Evolutionary conservation across 371 early-diverging fungal genomes (phyloP), one percentile per base, ranked within the genome.

Genomic region (Zychaea mexicana): DNA sequence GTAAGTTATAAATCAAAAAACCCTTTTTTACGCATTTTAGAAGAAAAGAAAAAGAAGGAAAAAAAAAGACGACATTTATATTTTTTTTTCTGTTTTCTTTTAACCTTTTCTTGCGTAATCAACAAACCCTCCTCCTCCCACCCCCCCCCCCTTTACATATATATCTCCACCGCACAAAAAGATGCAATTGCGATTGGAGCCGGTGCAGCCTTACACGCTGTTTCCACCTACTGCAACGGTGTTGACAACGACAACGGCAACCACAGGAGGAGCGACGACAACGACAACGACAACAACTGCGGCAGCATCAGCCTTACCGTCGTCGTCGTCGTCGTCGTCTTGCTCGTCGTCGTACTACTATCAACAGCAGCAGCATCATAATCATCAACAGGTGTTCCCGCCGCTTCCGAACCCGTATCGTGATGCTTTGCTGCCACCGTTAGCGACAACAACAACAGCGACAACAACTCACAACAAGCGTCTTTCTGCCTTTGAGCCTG

Each of bases 141-240:
- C n/a, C 7, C 42, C 42, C 42, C 42, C 7, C 42, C n/a, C n/a
- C 12, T 33, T 33, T 12, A 5, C 42, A 42, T 17, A 42, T 42
- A 42, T 15, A 22, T 9, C 3, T 22, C 6, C 22, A 49, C 15
- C 15, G 38, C 15, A 9, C 38, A 49, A 19, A 19, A 61, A 28
- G 31, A 68, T 68, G 69, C 64, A 60, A 30, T 53, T 69, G 61
- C 45, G 58, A 57, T 53, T 64, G 60, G 65, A 64, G 57, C 57
- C 64, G 46, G 66, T 62, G 13, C 66, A 70, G 31, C 63, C 62
- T 33, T 70, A 66, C 30, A 60, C 66, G 28, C 63, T 70, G 26
- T 70, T 70, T 54, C 70, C 70, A 19, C 42, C 61, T 30, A 54
- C 31, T n/a, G 62, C 65, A 57, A 46, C 69, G 53, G 42, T 45